These are phyloP conservation scores for Pseudonitzschia pungens DNA, from an alignment of 108 stramenopile genomes.

Conservation along the genomic window DNA sequence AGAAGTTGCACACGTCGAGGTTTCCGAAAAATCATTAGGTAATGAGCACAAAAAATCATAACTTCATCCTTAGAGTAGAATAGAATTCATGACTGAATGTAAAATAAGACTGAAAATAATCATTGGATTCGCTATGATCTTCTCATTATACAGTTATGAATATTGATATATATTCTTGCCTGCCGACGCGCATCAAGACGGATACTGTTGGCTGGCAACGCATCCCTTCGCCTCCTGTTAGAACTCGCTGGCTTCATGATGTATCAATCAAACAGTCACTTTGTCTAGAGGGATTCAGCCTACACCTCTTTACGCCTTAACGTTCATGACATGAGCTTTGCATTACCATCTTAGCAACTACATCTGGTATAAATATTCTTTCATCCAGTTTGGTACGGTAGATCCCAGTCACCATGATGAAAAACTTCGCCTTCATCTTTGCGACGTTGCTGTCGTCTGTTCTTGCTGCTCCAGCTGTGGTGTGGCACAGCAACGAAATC, in stretches of 20 bases:
- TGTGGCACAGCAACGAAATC: slow-evolving; percentile 48
- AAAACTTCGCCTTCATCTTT: slow-evolving; percentile 11
- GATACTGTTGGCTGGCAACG: not conserved
- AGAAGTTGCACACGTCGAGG: not conserved
- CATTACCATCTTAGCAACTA: not conserved
- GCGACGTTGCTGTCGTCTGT: slow-evolving; percentile 31
- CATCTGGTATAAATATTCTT: not conserved
- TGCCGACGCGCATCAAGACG: not conserved
- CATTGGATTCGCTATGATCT: not conserved
- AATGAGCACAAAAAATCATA: not conserved
- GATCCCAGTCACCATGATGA: slow-evolving; percentile 24
- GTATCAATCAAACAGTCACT: slow-evolving; percentile 3
- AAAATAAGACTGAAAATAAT: not conserved
- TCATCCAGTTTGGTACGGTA: not conserved
- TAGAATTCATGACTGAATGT: not conserved
- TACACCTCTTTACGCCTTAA: no score
- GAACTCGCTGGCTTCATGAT: not conserved
- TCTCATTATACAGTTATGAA: not conserved
- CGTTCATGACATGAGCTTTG: no score
- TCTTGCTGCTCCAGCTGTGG: slow-evolving; percentile 69
- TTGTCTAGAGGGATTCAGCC: not conserved
- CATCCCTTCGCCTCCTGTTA: not conserved
- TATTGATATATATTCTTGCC: not conserved
- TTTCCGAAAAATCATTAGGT: not conserved
- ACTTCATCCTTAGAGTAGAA: not conserved